phyloP scores from a whole-genome alignment of 2,329 filamentous ascomycete genomes.

The Nemania diffusa region DNA sequence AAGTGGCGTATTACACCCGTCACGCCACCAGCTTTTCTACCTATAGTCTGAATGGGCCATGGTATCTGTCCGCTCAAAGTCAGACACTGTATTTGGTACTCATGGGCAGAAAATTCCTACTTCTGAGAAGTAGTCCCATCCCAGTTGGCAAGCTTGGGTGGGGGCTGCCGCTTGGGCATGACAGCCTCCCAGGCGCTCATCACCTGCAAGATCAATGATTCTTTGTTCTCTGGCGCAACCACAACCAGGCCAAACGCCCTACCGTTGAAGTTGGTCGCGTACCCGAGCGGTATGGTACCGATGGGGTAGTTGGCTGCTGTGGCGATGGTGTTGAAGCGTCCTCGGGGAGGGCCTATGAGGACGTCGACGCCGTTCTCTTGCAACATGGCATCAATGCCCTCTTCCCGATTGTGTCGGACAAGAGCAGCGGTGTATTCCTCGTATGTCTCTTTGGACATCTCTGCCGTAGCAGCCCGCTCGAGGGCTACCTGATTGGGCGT shows the following conservation, averaged over 20 bases:
- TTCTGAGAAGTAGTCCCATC: background rate
- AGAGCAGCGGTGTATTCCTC: background rate
- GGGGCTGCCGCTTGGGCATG: background rate
- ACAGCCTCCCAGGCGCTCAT: slow-evolving; percentile 8
- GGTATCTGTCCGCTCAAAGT: too few species aligned
- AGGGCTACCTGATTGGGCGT: slow-evolving; percentile 1
- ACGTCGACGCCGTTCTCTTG: slow-evolving; percentile 1
- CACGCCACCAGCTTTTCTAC: too few species aligned
- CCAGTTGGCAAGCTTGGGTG: background rate
- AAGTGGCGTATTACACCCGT: too few species aligned
- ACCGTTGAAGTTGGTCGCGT: slow-evolving; percentile 5
- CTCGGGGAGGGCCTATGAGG: slow-evolving; percentile 7
- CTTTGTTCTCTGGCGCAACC: background rate
- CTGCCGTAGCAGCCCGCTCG: background rate
- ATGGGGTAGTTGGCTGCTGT: background rate
- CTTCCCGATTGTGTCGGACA: background rate
- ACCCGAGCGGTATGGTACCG: slow-evolving; percentile 1
- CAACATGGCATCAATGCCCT: slow-evolving; percentile 1
- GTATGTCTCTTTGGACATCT: background rate
- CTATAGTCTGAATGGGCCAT: too few species aligned
- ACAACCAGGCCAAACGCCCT: background rate
- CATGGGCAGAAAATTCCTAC: too few species aligned
- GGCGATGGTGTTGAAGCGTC: background rate
- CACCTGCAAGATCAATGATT: background rate
- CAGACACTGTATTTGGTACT: too few species aligned